phyloP scores from a whole-genome alignment of 2,329 filamentous ascomycete species.

The Aspergillus pseudoglaucus region DNA sequence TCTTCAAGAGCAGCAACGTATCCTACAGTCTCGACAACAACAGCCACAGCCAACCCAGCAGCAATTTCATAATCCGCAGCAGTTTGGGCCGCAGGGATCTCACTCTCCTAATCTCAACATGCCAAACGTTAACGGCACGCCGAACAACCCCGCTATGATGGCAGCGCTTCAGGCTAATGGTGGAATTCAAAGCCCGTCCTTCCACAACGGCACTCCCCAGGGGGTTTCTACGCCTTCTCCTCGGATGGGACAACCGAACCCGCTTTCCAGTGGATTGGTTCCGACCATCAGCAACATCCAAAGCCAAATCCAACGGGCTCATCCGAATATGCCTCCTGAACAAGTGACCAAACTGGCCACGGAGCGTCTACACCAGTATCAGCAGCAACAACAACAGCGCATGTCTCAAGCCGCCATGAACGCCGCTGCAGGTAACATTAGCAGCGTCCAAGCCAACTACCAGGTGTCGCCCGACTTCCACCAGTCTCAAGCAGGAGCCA shows the following conservation, averaged over 20 bases:
- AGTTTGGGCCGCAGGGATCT: constrained; percentile 35
- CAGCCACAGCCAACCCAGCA: constrained; percentile 30
- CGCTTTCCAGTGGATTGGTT: constrained; percentile 48
- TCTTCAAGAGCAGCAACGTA: constrained; percentile 50
- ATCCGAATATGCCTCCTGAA: constrained; percentile 48
- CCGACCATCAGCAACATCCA: constrained; percentile 50
- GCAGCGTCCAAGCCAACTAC: constrained; percentile 34
- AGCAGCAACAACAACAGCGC: constrained; percentile 36
- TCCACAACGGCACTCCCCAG: constrained; percentile 32
- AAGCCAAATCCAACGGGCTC: constrained; percentile 45
- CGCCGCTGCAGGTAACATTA: constrained; percentile 44
- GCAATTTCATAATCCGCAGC: constrained; percentile 35
- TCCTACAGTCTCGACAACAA: constrained; percentile 50
- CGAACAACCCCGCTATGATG: constrained; percentile 40
- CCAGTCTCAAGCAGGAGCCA: constrained; percentile 28
- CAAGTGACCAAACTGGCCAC: constrained; percentile 50
- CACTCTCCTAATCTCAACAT: constrained; percentile 43
- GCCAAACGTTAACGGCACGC: constrained; percentile 32
- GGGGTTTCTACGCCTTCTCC: constrained; percentile 42
- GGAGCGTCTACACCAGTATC: constrained; percentile 43
- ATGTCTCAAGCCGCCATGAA: constrained; percentile 49
- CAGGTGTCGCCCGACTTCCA: constrained; percentile 35
- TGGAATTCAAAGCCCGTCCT: constrained; percentile 40
- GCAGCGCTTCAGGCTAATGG: constrained; percentile 38
- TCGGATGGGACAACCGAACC: constrained; percentile 43